These are phyloP conservation scores for Medicago ruthenica DNA, from an alignment of 306 rosid species.

Conservation along the genomic window DNA sequence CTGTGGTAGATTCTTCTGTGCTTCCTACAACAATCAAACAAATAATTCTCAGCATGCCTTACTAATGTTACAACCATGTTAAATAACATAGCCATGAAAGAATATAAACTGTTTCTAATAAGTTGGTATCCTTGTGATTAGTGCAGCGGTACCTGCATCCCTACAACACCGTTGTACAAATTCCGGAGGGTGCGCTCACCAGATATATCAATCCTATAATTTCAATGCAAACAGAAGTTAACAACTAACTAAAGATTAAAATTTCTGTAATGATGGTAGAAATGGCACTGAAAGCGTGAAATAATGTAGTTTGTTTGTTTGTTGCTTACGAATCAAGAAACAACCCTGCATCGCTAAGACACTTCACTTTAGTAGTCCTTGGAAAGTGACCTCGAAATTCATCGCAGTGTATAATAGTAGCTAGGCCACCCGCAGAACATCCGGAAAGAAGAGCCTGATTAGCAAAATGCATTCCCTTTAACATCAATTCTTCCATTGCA, in stretches of 20 bases:
- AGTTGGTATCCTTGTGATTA: neutral
- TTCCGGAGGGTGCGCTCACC: slow-evolving; percentile 72
- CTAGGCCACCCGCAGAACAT: slow-evolving; percentile 98
- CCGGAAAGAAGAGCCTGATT: slow-evolving; percentile 95
- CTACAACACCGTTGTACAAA: slow-evolving; percentile 73
- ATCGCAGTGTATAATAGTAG: slow-evolving; percentile 90
- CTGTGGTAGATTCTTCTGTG: slow-evolving; percentile 67
- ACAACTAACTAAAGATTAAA: slow-evolving; percentile 18
- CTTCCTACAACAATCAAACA: slow-evolving; percentile 64
- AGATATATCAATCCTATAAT: slow-evolving; percentile 69
- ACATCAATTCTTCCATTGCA: slow-evolving; percentile 87
- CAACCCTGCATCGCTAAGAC: slow-evolving; percentile 95
- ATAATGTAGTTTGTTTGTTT: neutral
- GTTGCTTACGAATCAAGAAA: slow-evolving; percentile 87
- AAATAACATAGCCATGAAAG: neutral
- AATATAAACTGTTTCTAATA: neutral
- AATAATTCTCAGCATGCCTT: slow-evolving; percentile 23
- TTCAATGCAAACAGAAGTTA: slow-evolving; percentile 34
- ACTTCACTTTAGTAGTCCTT: slow-evolving; percentile 71
- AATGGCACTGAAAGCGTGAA: slow-evolving; percentile 30
- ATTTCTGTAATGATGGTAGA: neutral
- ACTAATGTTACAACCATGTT: neutral
- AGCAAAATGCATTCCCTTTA: slow-evolving; percentile 86
- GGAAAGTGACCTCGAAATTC: slow-evolving; percentile 73
- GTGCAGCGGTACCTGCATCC: slow-evolving; percentile 67